These are phyloP conservation scores for Aschersonia sp. DNA, from an alignment of 2,329 filamentous ascomycete species.

Conservation along the genomic window DNA sequence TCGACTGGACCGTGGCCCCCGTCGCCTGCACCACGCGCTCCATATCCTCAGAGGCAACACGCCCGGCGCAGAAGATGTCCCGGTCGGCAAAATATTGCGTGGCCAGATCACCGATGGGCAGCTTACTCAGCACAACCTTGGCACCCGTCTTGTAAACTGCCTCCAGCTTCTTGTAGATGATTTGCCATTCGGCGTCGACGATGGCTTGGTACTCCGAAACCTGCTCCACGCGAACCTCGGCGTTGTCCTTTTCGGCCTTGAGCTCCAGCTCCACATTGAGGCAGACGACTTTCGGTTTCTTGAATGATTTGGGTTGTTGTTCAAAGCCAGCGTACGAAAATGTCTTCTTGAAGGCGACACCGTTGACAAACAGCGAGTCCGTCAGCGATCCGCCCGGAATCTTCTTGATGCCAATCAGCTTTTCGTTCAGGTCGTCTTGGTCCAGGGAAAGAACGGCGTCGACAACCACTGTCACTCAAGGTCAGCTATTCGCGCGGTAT, in stretches of 20 bases:
- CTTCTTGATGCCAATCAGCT: conserved; percentile 96
- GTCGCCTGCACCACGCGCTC: conserved; percentile 93
- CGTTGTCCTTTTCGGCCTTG: conserved; percentile 98
- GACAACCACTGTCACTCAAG: conserved; percentile 62
- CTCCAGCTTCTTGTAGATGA: conserved; percentile 99
- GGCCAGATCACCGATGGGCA: conserved; percentile 92
- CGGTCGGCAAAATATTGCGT: conserved; percentile 97
- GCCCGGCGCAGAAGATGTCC: conserved; percentile 94
- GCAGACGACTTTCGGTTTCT: conserved; percentile 89
- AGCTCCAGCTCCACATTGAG: conserved; percentile 95
- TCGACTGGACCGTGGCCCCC: conserved; percentile 83
- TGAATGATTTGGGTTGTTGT: conserved; percentile 94
- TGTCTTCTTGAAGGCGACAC: conserved; percentile 99
- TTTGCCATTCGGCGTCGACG: conserved; percentile 98
- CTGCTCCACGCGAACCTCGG: conserved; percentile 93
- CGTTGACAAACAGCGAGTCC: conserved; percentile 92
- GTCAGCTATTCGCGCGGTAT: not conserved
- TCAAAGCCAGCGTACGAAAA: conserved; percentile 99
- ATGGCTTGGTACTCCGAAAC: conserved; percentile 99
- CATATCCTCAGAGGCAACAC: conserved; percentile 81
- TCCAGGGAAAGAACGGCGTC: conserved; percentile 91
- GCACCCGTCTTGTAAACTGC: conserved; percentile 85
- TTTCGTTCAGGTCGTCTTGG: conserved; percentile 94
- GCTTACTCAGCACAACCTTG: conserved; percentile 92
- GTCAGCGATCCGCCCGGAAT: conserved; percentile 92